These are phyloP conservation scores for Ceratobasidium sp. DNA, from an alignment of 1,284 basidiomycete species.

Conservation along the genomic window DNA sequence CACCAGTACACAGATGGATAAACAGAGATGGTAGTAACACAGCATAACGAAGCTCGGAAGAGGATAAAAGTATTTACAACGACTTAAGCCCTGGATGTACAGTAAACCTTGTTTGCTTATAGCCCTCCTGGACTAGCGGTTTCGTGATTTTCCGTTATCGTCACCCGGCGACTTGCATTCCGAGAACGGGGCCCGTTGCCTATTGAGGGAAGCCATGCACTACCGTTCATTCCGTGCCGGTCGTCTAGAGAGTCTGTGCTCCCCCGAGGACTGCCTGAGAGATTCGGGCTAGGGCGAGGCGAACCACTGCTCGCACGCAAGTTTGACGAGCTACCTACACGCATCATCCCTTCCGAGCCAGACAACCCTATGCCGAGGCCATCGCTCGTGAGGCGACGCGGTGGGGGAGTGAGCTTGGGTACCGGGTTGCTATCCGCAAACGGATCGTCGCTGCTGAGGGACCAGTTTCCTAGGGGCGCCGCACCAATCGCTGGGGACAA, in stretches of 20 bases:
- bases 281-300: constrained; percentile 12
- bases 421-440: constrained; percentile 17
- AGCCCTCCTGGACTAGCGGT: constrained; percentile 19
- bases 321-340: constrained; percentile 24
- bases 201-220: background rate
- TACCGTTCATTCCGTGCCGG: constrained; percentile 6
- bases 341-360: constrained; percentile 1
- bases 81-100: constrained; percentile 6
- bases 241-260: constrained; percentile 34
- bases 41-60: constrained; percentile 5
- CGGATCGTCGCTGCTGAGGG: constrained; percentile 26
- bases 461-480: constrained; percentile 29
- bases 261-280: constrained; percentile 24
- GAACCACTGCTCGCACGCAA: constrained; percentile 17
- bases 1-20: constrained; percentile 19
- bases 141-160: constrained; percentile 18
- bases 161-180: constrained; percentile 16
- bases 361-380: constrained; percentile 21
- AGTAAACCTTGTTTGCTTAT: constrained; percentile 4
- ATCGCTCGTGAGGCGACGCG: constrained; percentile 24
- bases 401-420: constrained; percentile 22
- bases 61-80: background rate
- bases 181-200: constrained; percentile 29
- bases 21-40: constrained; percentile 15
- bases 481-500: constrained; percentile 37